phyloP scores from a whole-genome alignment of 2,329 filamentous ascomycete genomes.

The Calonectria pauciramosa region DNA sequence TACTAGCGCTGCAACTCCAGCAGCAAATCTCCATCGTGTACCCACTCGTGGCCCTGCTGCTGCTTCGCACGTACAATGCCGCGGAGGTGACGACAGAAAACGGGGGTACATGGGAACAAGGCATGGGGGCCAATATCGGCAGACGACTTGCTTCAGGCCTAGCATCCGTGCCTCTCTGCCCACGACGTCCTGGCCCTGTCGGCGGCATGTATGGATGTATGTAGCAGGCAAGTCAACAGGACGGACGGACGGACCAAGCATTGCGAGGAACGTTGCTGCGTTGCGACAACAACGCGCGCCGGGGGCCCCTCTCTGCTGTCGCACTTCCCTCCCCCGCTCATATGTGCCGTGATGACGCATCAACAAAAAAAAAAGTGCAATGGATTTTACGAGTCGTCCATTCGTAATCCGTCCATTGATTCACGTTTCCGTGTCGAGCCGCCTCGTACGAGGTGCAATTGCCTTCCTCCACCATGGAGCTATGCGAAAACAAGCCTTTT shows the following conservation, averaged over 20 bases:
- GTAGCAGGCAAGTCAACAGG: background rate
- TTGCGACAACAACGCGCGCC: background rate
- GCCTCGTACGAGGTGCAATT: background rate
- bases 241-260: background rate
- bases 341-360: conserved; percentile 4
- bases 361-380: background rate
- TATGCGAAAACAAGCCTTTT: conserved; percentile 8
- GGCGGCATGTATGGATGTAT: background rate
- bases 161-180: background rate
- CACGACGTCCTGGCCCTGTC: background rate
- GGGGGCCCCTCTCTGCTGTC: background rate
- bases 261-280: background rate
- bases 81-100: background rate
- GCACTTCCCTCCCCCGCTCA: conserved; percentile 1
- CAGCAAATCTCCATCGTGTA: background rate
- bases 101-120: background rate
- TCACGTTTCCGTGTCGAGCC: background rate
- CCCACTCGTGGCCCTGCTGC: background rate
- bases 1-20: background rate
- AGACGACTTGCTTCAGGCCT: background rate
- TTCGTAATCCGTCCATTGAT: background rate
- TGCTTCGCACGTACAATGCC: background rate
- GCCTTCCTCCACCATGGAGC: background rate
- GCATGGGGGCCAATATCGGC: background rate
- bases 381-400: background rate